Conservation (phyloP, 192 early-diverging fungal genomes). For the Geosiphon pyriformis region DNA sequence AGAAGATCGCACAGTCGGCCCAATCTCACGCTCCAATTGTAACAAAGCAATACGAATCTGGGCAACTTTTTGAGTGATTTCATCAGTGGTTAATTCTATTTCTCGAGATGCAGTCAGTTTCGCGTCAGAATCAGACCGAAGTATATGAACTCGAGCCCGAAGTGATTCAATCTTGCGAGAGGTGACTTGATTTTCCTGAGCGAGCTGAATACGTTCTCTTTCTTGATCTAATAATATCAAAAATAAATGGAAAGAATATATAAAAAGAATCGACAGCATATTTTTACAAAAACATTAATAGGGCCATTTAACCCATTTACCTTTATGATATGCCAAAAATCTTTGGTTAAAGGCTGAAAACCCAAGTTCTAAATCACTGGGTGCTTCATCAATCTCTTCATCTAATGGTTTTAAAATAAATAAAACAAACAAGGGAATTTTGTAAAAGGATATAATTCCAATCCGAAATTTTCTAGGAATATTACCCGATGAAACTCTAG, state of each 20-base stretch:
- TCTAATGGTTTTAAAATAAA: neutral
- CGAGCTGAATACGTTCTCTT: neutral
- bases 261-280: neutral
- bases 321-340: constrained; percentile 16
- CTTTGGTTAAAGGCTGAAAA: constrained; percentile 9
- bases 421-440: neutral
- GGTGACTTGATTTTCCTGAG: constrained; percentile 3
- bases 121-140: neutral
- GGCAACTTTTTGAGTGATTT: constrained; percentile 1
- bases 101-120: neutral
- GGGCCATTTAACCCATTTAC: too few species aligned
- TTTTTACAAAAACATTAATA: too few species aligned
- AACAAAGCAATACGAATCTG: constrained; percentile 5
- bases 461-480: neutral
- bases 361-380: neutral
- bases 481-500: neutral
- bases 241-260: neutral
- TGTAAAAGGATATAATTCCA: neutral
- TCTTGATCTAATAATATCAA: neutral
- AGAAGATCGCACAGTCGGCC: constrained; percentile 20
- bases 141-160: neutral
- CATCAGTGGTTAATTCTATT: neutral
- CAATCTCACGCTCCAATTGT: constrained; percentile 20
- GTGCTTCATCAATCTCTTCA: constrained; percentile 9
- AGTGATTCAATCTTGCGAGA: neutral